phyloP scores from a whole-genome alignment of 352 stramenopile genomes.

The Pythium brachiatum region DNA sequence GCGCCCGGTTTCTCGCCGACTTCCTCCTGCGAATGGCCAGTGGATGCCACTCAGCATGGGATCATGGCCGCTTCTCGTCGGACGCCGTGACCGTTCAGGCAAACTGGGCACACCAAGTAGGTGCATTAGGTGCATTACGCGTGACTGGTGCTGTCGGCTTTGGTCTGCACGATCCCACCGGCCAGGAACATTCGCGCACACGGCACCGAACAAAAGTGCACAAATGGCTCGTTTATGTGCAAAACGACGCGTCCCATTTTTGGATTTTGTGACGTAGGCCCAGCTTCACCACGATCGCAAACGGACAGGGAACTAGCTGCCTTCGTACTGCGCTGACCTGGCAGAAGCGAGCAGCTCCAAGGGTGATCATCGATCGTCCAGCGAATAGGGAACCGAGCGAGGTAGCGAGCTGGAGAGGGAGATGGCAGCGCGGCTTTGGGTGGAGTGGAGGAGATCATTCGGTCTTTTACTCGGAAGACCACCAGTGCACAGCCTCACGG shows the following conservation, averaged over 20 bases:
- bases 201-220: neutral
- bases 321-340: neutral
- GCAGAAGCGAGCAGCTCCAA: neutral
- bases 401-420: neutral
- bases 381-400: neutral
- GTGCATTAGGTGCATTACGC: neutral
- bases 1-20: neutral
- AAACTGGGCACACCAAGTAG: neutral
- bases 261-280: neutral
- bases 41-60: neutral
- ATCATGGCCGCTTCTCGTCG: neutral
- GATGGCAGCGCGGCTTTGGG: neutral
- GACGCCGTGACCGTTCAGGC: neutral
- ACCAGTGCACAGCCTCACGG: conserved; percentile 3
- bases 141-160: neutral
- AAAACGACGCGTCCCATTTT: neutral
- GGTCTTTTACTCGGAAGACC: conserved; percentile 27
- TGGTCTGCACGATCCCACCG: neutral
- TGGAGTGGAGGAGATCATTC: conserved; percentile 10
- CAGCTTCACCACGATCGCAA: neutral
- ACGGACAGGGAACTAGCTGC: neutral
- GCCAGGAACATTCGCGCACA: neutral
- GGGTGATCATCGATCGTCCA: neutral
- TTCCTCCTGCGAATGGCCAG: neutral
- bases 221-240: neutral